Percentiles rank a stretch among this genome's conserved stretches.
phyloP scores from a whole-genome alignment of 495 filamentous ascomycete species.

The Rhypophila decipiens region DNA sequence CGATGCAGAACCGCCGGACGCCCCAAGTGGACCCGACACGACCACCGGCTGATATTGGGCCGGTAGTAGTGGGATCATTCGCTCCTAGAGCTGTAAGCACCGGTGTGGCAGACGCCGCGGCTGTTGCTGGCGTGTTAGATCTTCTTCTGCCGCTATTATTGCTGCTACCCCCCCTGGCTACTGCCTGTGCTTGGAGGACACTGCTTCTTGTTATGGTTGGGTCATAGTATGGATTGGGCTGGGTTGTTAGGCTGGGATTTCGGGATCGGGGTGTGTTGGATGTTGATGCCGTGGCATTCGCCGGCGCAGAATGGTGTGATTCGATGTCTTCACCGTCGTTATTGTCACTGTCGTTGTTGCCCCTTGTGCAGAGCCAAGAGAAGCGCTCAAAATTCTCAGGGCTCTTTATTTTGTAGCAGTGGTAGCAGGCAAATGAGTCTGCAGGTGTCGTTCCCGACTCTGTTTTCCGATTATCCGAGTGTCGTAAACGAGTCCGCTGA shows the following conservation, averaged over 20 bases:
- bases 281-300: background rate
- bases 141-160: background rate
- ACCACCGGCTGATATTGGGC: background rate
- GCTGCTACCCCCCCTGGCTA: no score
- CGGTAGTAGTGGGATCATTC: background rate
- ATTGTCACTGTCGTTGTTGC: constrained; percentile 1
- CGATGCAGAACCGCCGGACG: constrained; percentile 20
- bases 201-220: constrained; percentile 18
- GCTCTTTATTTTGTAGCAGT: constrained; percentile 17
- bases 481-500: background rate
- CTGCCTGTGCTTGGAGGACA: constrained; percentile 6
- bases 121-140: background rate
- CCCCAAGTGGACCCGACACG: constrained; percentile 17
- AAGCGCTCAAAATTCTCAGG: constrained; percentile 20
- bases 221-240: constrained; percentile 21
- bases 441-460: no score
- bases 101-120: background rate
- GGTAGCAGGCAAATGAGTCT: constrained; percentile 22
- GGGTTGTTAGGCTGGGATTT: background rate
- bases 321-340: background rate
- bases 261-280: background rate
- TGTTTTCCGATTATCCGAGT: no score
- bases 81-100: background rate
- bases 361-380: constrained; percentile 8
- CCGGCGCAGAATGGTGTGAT: background rate